phyloP scores from a whole-genome alignment of 345 rosid species.

The Citrus sp. region DNA sequence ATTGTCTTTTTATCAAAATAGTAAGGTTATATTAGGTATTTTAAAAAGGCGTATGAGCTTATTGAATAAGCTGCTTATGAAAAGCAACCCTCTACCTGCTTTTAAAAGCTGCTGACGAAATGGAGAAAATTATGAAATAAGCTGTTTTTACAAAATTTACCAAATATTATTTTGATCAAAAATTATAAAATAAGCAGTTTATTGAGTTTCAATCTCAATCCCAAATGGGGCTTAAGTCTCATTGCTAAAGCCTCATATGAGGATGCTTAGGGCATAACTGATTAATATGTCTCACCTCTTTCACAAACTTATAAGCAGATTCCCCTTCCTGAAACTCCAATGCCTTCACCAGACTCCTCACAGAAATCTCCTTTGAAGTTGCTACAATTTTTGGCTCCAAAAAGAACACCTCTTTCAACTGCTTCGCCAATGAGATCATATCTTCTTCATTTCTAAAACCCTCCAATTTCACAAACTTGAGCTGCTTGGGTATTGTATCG shows the following conservation, averaged over 20 bases:
- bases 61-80: no score
- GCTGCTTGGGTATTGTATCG: not conserved
- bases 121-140: no score
- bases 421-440: constrained; percentile 23
- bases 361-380: not conserved
- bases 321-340: not conserved
- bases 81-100: no score
- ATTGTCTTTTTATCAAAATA: no score
- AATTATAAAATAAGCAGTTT: no score
- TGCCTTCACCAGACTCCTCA: not conserved
- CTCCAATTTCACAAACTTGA: constrained; percentile 42
- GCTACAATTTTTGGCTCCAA: constrained; percentile 18
- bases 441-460: constrained; percentile 31
- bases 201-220: no score
- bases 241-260: not conserved
- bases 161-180: no score
- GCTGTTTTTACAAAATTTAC: no score
- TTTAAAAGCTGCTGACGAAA: no score
- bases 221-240: no score
- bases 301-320: not conserved
- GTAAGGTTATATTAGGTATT: no score
- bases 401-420: constrained; percentile 21
- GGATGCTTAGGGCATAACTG: constrained; percentile 1
- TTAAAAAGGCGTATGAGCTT: no score
- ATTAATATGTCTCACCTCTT: not conserved